A percentile compares a stretch with the other conserved stretches of the same genome.
phyloP scores from a whole-genome alignment of 192 early-diverging fungal species.

The Umbelopsis vinacea region DNA sequence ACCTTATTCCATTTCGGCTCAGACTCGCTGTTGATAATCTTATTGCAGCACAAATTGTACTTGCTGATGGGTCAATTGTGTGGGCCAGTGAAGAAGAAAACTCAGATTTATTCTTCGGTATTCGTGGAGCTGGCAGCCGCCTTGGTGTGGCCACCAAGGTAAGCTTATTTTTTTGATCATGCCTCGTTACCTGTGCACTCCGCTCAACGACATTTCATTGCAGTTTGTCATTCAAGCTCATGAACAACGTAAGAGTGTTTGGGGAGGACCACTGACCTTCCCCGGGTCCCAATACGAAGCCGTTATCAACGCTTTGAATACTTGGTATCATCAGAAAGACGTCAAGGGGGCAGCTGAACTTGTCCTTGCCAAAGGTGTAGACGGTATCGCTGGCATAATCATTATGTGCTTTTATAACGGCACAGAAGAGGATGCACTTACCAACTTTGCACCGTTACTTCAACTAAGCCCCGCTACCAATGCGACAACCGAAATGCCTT shows the following conservation, averaged over 20 bases:
- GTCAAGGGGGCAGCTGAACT: slow-evolving; percentile 23
- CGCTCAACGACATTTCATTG: neutral
- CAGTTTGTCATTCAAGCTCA: slow-evolving; percentile 35
- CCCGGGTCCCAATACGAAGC: slow-evolving; percentile 19
- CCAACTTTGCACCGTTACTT: slow-evolving; percentile 27
- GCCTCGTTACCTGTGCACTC: no score
- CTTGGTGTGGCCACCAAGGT: slow-evolving; percentile 37
- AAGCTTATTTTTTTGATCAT: neutral
- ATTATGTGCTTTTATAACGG: slow-evolving; percentile 32
- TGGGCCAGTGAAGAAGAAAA: slow-evolving; percentile 45
- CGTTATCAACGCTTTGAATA: slow-evolving; percentile 34
- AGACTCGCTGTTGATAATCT: slow-evolving; percentile 56
- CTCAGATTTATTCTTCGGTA: slow-evolving; percentile 61
- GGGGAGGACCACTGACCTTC: slow-evolving; percentile 24
- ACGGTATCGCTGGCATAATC: slow-evolving; percentile 11
- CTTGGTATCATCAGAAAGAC: slow-evolving; percentile 31
- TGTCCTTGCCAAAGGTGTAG: slow-evolving; percentile 7
- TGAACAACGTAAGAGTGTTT: slow-evolving; percentile 21
- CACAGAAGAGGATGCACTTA: slow-evolving; percentile 10
- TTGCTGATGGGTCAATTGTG: slow-evolving; percentile 46
- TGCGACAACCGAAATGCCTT: slow-evolving; percentile 18
- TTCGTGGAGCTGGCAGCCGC: slow-evolving; percentile 59
- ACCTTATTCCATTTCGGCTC: neutral
- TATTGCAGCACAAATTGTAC: slow-evolving; percentile 56
- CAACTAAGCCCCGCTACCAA: neutral